Evolutionary conservation across 306 rosid species (phyloP).

Genomic region (Cucumis hystrix): DNA sequence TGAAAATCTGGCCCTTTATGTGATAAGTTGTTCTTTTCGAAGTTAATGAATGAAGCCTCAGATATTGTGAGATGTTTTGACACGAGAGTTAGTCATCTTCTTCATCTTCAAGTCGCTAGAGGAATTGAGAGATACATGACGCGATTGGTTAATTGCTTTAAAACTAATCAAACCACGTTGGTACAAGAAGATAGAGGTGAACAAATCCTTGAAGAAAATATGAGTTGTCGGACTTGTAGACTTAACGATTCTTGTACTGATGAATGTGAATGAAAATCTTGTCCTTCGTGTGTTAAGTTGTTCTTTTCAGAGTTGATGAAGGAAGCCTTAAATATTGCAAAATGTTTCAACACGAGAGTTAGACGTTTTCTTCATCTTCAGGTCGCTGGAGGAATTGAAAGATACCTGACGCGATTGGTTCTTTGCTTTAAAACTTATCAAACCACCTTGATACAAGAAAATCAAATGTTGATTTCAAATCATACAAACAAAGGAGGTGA

Average conservation of each 20-base stretch:
- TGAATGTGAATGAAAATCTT: slow-evolving; percentile 54
- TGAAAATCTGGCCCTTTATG: too few relatives aligned
- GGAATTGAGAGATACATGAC: too few relatives aligned
- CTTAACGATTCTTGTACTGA: slow-evolving; percentile 12
- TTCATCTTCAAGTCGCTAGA: too few relatives aligned
- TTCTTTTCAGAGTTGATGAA: slow-evolving; percentile 74
- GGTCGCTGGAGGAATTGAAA: slow-evolving; percentile 50
- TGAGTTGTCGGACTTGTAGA: slow-evolving; percentile 38
- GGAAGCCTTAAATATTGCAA: slow-evolving; percentile 59
- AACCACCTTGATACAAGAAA: slow-evolving; percentile 45
- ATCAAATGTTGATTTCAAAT: slow-evolving; percentile 33
- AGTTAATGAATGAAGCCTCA: too few relatives aligned
- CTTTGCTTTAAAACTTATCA: slow-evolving; percentile 57
- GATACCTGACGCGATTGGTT: slow-evolving; percentile 39
- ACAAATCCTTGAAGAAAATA: too few relatives aligned
- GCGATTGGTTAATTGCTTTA: too few relatives aligned
- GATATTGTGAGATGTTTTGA: too few relatives aligned
- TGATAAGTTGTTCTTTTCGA: too few relatives aligned
- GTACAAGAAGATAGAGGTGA: too few relatives aligned
- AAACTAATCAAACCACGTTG: too few relatives aligned
- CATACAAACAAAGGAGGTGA: too few relatives aligned
- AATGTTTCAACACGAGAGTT: slow-evolving; percentile 64
- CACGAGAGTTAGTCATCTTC: too few relatives aligned
- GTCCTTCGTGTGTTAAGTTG: slow-evolving; percentile 50
- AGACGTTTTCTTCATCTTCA: slow-evolving; percentile 72